These are phyloP conservation scores for Salvia miltiorrhiza DNA, from an alignment of 257 asterid genomes.

Conservation along the genomic window DNA sequence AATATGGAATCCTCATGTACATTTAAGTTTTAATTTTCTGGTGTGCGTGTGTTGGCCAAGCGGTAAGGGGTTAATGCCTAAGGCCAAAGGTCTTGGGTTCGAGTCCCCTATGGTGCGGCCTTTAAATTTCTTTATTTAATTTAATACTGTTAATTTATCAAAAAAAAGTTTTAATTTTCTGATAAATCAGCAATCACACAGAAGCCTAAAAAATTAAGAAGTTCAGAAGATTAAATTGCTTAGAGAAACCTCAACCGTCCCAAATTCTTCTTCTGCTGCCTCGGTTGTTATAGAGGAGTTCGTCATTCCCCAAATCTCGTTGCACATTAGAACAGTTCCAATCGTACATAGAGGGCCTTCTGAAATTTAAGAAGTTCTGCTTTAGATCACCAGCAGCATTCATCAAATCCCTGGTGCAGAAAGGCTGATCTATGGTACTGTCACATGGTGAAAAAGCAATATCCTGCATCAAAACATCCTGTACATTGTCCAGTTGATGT, in stretches of 20 bases:
- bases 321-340: constrained; percentile 17
- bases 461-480: constrained; percentile 47
- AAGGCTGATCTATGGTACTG: constrained; percentile 34
- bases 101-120: no score
- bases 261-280: constrained; percentile 29
- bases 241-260: constrained; percentile 38
- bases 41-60: no score
- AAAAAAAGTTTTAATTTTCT: background rate
- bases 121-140: no score
- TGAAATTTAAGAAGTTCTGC: constrained; percentile 21
- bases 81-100: no score
- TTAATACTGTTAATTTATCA: no score
- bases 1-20: constrained; percentile 16
- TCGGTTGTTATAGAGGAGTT: constrained; percentile 26
- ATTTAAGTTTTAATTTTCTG: constrained; percentile 4
- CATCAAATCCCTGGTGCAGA: constrained; percentile 33
- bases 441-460: constrained; percentile 30
- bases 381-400: constrained; percentile 28
- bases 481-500: constrained; percentile 20
- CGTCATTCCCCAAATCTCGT: constrained; percentile 37
- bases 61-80: no score
- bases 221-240: constrained; percentile 13
- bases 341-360: constrained; percentile 33
- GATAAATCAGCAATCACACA: constrained; percentile 15
- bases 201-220: constrained; percentile 9